Percentiles rank a stretch among this genome's conserved stretches.
phyloP scores from a whole-genome alignment of 257 asterid genomes.

The Nicotiana obtusifolia region DNA sequence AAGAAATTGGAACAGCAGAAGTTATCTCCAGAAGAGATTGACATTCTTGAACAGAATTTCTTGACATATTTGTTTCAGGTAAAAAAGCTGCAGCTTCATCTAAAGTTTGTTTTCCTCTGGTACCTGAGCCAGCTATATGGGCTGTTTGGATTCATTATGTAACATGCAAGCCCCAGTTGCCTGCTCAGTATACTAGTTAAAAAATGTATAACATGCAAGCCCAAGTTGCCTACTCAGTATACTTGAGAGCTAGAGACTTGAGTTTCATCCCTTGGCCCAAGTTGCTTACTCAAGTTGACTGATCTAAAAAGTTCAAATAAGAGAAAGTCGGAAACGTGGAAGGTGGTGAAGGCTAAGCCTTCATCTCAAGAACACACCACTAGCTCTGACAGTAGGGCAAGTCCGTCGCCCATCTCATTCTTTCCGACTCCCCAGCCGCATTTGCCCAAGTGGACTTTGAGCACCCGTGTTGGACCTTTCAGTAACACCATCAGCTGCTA shows the following conservation, averaged over 20 bases:
- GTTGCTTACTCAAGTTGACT: neutral
- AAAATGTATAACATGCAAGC: neutral
- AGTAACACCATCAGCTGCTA: constrained; percentile 1
- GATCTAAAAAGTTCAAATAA: neutral
- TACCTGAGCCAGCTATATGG: neutral
- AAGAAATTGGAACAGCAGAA: constrained; percentile 89
- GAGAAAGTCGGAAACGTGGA: neutral
- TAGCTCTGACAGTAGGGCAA: neutral
- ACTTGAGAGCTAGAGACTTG: neutral
- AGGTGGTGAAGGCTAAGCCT: neutral
- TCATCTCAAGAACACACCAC: neutral
- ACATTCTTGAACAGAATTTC: constrained; percentile 83
- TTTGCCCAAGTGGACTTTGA: neutral
- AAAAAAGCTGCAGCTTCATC: neutral
- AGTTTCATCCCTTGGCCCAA: neutral
- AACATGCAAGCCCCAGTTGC: neutral
- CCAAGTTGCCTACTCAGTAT: neutral
- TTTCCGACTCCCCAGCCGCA: neutral
- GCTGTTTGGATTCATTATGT: neutral
- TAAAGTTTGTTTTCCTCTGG: neutral
- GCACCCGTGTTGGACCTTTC: neutral
- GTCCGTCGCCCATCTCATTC: neutral
- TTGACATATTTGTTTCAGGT: constrained; percentile 85
- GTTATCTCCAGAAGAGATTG: constrained; percentile 66
- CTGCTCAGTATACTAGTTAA: neutral